A percentile compares a stretch with the other conserved stretches of the same genome.
phyloP scores from a whole-genome alignment of 306 rosid species.

The Castanea mollissima region DNA sequence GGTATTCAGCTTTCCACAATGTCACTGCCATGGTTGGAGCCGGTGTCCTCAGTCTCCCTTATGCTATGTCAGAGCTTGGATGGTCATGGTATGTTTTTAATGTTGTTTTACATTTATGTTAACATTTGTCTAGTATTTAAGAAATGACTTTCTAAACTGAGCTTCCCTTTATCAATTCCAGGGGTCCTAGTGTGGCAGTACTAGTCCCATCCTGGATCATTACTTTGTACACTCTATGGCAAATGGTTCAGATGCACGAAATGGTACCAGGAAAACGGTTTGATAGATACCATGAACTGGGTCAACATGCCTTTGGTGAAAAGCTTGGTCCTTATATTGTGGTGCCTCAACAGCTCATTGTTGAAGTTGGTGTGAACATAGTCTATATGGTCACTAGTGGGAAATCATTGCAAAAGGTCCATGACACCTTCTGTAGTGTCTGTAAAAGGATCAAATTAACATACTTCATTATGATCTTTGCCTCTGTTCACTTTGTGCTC shows the following conservation, averaged over 20 bases:
- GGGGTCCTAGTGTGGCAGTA: conserved; percentile 84
- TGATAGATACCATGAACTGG: conserved; percentile 60
- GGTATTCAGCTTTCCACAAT: conserved; percentile 87
- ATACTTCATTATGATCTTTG: conserved; percentile 56
- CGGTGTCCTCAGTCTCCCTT: conserved; percentile 77
- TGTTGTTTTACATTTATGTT: not conserved
- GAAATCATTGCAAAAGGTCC: conserved; percentile 48
- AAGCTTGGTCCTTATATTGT: conserved; percentile 60
- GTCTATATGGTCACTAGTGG: conserved; percentile 68
- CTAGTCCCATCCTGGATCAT: conserved; percentile 52
- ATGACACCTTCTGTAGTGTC: conserved; percentile 23
- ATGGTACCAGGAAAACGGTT: conserved; percentile 59
- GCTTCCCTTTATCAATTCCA: conserved; percentile 15
- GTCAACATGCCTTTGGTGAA: conserved; percentile 58
- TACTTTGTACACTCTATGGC: conserved; percentile 63
- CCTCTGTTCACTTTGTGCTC: conserved; percentile 57
- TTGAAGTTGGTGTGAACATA: conserved; percentile 44
- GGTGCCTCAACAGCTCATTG: conserved; percentile 56
- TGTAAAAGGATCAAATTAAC: conserved; percentile 39
- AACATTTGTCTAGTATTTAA: not conserved
- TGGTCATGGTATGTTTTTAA: conserved; percentile 33
- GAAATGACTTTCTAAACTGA: not conserved
- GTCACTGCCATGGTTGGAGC: conserved; percentile 89
- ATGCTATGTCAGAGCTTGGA: conserved; percentile 62
- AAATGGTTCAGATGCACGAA: conserved; percentile 70